Evolutionary conservation across 225 moss, liverwort and hornwort species (phyloP).

Genomic region (Physcomitrellopsis africana): DNA sequence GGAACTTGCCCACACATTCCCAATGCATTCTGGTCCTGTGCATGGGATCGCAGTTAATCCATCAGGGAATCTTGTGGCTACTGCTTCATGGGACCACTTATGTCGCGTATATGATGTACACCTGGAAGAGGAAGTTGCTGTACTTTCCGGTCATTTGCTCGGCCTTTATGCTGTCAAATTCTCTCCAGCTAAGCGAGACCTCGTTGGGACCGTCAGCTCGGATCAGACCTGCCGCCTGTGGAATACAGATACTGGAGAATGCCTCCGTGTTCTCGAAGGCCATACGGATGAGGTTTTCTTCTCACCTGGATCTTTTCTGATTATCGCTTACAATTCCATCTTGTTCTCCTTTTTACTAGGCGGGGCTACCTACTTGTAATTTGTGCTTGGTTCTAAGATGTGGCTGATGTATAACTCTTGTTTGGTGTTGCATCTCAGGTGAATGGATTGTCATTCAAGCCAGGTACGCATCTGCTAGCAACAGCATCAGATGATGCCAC

Average conservation of each 20-base stretch:
- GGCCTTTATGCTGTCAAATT: slow-evolving; percentile 99
- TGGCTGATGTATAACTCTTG: neutral
- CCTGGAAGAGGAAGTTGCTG: slow-evolving; percentile 87
- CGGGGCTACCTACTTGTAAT: no score
- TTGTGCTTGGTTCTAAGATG: slow-evolving; percentile 6
- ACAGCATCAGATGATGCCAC: slow-evolving; percentile 97
- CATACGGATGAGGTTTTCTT: slow-evolving; percentile 88
- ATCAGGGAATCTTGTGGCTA: slow-evolving; percentile 92
- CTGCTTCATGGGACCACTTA: slow-evolving; percentile 99
- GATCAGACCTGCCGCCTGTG: slow-evolving; percentile 98
- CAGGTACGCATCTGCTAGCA: slow-evolving; percentile 91
- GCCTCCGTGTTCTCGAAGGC: slow-evolving; percentile 94
- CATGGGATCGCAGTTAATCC: slow-evolving; percentile 99
- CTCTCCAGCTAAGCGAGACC: slow-evolving; percentile 91
- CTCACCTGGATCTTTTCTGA: slow-evolving; percentile 1
- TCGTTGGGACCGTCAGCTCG: slow-evolving; percentile 99
- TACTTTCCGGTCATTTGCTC: slow-evolving; percentile 83
- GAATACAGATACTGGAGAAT: slow-evolving; percentile 91
- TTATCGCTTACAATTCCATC: no score
- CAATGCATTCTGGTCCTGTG: slow-evolving; percentile 97
- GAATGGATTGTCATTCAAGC: slow-evolving; percentile 95
- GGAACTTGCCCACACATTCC: slow-evolving; percentile 91
- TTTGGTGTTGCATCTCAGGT: slow-evolving; percentile 57
- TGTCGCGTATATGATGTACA: slow-evolving; percentile 97
- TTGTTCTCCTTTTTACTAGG: no score